Evolutionary conservation across 805 yeast species (phyloP).

Genomic region (Spathaspora arborariae): DNA sequence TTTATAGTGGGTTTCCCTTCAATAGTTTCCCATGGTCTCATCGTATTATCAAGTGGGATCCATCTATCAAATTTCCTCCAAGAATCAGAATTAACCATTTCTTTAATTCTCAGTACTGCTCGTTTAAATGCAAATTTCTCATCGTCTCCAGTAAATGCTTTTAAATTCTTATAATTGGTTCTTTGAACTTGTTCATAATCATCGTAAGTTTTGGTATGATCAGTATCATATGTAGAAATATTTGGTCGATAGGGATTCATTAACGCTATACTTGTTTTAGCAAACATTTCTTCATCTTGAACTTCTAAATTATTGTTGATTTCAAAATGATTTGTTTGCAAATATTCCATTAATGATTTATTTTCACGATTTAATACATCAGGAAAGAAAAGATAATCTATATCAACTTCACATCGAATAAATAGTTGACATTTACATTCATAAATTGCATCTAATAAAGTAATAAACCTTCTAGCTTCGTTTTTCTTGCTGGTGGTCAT

Average conservation of each 20-base stretch:
- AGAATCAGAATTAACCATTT: slow-evolving; percentile 48
- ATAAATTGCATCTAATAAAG: slow-evolving; percentile 64
- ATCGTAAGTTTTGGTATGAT: slow-evolving; percentile 22
- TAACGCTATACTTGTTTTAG: slow-evolving; percentile 57
- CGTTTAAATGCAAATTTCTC: slow-evolving; percentile 70
- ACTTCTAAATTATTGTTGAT: slow-evolving; percentile 37
- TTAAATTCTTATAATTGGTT: slow-evolving; percentile 40
- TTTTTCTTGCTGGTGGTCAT: slow-evolving; percentile 55
- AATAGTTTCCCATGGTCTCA: slow-evolving; percentile 54
- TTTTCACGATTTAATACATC: slow-evolving; percentile 23
- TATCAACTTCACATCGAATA: slow-evolving; percentile 45
- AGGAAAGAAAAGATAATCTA: slow-evolving; percentile 62
- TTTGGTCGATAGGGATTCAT: slow-evolving; percentile 69
- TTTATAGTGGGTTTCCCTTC: too few relatives aligned
- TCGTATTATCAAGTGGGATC: slow-evolving; percentile 48
- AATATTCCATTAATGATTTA: slow-evolving; percentile 10
- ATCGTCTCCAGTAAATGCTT: slow-evolving; percentile 72
- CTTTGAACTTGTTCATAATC: slow-evolving; percentile 5
- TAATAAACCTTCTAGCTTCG: slow-evolving; percentile 66
- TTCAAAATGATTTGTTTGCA: slow-evolving; percentile 15
- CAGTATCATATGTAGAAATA: slow-evolving; percentile 57
- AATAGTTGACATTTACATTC: slow-evolving; percentile 63
- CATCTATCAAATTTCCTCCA: slow-evolving; percentile 52
- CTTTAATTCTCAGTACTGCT: slow-evolving; percentile 63
- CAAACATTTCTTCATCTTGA: slow-evolving; percentile 67